phyloP scores from a whole-genome alignment of 2,329 filamentous ascomycete genomes.

The Calonectria ilicicola region DNA sequence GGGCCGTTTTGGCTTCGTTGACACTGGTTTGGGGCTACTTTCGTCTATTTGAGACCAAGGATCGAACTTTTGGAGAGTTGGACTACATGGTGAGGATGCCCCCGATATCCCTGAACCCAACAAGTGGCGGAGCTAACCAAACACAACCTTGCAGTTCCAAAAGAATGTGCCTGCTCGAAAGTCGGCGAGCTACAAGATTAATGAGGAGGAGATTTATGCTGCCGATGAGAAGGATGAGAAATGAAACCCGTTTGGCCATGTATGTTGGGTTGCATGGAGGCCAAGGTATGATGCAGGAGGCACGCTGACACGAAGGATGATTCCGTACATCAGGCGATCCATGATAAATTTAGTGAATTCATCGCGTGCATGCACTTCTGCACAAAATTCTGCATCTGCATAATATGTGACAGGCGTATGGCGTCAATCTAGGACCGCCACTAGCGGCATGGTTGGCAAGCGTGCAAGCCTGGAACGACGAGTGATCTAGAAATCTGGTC shows the following conservation, averaged over 20 bases:
- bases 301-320: not conserved
- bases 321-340: not conserved
- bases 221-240: slow-evolving; percentile 36
- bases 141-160: slow-evolving; percentile 43
- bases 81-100: slow-evolving; percentile 51
- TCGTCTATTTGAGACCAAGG: slow-evolving; percentile 59
- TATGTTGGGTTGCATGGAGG: not conserved
- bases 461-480: not conserved
- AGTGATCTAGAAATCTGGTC: not conserved
- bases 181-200: slow-evolving; percentile 51
- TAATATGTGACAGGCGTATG: not conserved
- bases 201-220: slow-evolving; percentile 48
- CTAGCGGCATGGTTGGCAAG: not conserved
- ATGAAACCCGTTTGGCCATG: not conserved
- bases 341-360: not conserved
- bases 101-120: not conserved
- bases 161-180: slow-evolving; percentile 53
- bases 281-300: not conserved
- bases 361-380: not conserved
- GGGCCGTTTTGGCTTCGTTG: slow-evolving; percentile 51
- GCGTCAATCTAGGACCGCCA: not conserved
- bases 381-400: not conserved
- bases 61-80: slow-evolving; percentile 58
- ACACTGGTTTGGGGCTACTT: slow-evolving; percentile 57
- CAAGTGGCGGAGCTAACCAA: slow-evolving; percentile 24